Evolutionary conservation across 768 basidiomycete species (phyloP).

Genomic region (Boletellus ananas): DNA sequence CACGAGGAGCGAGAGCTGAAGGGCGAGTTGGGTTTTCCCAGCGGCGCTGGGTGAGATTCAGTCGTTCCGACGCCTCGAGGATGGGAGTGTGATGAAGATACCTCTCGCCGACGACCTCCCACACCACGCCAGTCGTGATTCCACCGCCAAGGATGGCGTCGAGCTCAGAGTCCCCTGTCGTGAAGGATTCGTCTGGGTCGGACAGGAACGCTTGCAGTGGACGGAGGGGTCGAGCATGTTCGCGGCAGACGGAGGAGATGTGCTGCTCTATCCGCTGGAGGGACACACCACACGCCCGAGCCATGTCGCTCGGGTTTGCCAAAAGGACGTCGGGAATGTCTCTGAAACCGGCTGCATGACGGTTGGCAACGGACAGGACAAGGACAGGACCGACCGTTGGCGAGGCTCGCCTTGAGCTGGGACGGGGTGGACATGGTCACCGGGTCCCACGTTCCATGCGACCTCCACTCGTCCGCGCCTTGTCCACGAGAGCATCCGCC

Average conservation of each 20-base stretch:
- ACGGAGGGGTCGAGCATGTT: constrained; percentile 36
- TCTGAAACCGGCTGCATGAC: constrained; percentile 43
- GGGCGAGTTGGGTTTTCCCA: constrained; percentile 90
- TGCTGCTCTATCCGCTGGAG: constrained; percentile 47
- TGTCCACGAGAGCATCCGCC: constrained; percentile 40
- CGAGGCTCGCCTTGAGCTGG: constrained; percentile 33
- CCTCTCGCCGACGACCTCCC: constrained; percentile 91
- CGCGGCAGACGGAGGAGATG: constrained; percentile 46
- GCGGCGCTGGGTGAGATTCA: constrained; percentile 59
- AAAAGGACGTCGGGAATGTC: constrained; percentile 50
- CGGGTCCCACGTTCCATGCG: constrained; percentile 13
- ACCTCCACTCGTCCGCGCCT: constrained; percentile 11
- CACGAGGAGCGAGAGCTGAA: constrained; percentile 77
- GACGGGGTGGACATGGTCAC: constrained; percentile 24
- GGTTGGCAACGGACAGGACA: background rate
- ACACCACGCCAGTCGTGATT: constrained; percentile 71
- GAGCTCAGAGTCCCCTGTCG: constrained; percentile 69
- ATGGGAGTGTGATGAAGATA: constrained; percentile 27
- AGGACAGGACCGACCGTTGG: constrained; percentile 31
- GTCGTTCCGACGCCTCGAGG: background rate
- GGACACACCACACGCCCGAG: constrained; percentile 52
- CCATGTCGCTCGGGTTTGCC: constrained; percentile 46
- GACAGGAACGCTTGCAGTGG: constrained; percentile 39
- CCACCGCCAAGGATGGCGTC: constrained; percentile 78
- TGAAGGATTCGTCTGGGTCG: constrained; percentile 47